Conservation (phyloP, 176 grass and related monocot species). For the Cocos nucifera region DNA sequence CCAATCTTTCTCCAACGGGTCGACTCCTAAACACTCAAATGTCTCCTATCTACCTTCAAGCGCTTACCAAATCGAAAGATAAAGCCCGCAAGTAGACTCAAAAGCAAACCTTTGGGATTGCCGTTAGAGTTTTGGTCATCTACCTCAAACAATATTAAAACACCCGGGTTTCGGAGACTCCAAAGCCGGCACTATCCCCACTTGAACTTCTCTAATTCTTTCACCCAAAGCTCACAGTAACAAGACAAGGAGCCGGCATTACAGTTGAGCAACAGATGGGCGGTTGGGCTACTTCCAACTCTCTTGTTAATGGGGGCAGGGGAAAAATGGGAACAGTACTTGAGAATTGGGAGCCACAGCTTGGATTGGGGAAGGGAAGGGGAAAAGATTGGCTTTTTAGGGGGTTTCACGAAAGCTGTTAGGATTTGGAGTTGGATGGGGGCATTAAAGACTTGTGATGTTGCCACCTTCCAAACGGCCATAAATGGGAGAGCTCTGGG, state of each 20-base stretch:
- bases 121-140: slow-evolving; percentile 28
- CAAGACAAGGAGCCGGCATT: slow-evolving; percentile 5
- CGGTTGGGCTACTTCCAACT: too few relatives aligned
- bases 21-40: too few relatives aligned
- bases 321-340: slow-evolving; percentile 3
- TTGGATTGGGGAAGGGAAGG: slow-evolving; percentile 9
- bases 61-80: too few relatives aligned
- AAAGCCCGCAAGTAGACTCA: too few relatives aligned
- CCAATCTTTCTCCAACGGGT: too few relatives aligned
- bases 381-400: slow-evolving; percentile 2
- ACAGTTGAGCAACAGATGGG: neutral
- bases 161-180: neutral
- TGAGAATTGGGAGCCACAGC: too few relatives aligned
- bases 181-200: slow-evolving; percentile 12
- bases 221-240: neutral
- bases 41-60: too few relatives aligned
- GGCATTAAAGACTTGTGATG: slow-evolving; percentile 36
- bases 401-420: neutral
- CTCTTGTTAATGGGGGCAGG: neutral
- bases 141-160: slow-evolving; percentile 28
- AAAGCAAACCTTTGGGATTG: too few relatives aligned
- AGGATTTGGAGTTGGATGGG: slow-evolving; percentile 24
- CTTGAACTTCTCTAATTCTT: slow-evolving; percentile 22
- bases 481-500: slow-evolving; percentile 29
- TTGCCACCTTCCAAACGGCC: slow-evolving; percentile 29